A percentile compares a stretch with the other conserved stretches of the same genome.
Evolutionary conservation across 345 rosid species (phyloP).

Genomic region (Abelmoschus esculentus): DNA sequence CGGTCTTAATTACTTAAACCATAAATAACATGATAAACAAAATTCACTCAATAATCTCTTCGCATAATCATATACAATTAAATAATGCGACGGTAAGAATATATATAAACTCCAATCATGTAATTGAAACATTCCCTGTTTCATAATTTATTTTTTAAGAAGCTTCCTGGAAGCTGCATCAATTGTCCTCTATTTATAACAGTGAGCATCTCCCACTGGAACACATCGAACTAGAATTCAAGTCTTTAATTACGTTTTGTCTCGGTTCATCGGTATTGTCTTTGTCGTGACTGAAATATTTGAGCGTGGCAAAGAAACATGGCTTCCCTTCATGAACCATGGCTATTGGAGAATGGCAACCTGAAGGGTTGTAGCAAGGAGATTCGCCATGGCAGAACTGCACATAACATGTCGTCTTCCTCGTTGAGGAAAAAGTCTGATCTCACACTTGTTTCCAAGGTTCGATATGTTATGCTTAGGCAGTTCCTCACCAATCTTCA

Average conservation of each 20-base stretch:
- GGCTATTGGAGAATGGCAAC: constrained; percentile 46
- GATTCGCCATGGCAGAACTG: constrained; percentile 59
- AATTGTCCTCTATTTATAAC: not conserved
- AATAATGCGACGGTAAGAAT: not conserved
- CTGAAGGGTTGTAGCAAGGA: constrained; percentile 53
- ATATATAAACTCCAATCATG: not conserved
- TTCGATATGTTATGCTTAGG: constrained; percentile 44
- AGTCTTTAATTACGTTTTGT: not conserved
- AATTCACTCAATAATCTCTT: too few species aligned
- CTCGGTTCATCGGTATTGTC: not conserved
- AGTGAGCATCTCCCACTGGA: not conserved
- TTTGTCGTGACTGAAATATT: too few species aligned
- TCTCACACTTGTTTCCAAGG: constrained; percentile 50
- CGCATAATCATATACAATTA: not conserved
- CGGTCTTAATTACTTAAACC: too few species aligned
- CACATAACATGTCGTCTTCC: constrained; percentile 85
- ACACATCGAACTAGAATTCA: not conserved
- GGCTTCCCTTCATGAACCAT: constrained; percentile 36
- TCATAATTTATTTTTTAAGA: not conserved
- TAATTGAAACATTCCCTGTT: not conserved
- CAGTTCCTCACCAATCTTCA: constrained; percentile 56
- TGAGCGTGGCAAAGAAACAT: not conserved
- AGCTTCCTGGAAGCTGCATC: constrained; percentile 6
- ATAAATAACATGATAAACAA: too few species aligned
- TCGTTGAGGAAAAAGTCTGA: constrained; percentile 84